phyloP scores from a whole-genome alignment of 2,329 filamentous ascomycete species.

The Cladosporium phlei region DNA sequence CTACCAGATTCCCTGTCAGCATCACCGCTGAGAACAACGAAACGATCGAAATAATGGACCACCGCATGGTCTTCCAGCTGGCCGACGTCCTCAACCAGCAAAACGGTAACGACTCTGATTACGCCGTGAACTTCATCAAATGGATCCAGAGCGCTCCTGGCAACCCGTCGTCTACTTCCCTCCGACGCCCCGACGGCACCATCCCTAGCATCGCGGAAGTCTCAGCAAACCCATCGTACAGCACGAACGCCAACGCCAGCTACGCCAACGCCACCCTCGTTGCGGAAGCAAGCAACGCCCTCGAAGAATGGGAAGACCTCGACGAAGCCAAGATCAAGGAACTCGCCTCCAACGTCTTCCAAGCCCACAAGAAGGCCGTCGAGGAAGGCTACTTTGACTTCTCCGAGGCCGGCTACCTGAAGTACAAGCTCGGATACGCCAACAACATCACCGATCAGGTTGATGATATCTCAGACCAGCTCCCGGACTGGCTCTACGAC shows the following conservation, averaged over 20 bases:
- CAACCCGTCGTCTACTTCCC: conserved; percentile 46
- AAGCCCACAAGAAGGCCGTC: conserved; percentile 51
- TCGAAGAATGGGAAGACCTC: conserved; percentile 35
- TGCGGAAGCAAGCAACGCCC: conserved; percentile 36
- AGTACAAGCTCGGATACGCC: conserved; percentile 52
- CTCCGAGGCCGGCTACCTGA: conserved; percentile 60
- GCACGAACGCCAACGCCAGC: conserved; percentile 21
- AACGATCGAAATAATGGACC: conserved; percentile 57
- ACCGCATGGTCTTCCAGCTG: conserved; percentile 61
- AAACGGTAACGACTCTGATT: conserved; percentile 51
- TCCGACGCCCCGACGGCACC: conserved; percentile 48
- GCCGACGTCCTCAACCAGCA: conserved; percentile 56
- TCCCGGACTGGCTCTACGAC: conserved; percentile 53
- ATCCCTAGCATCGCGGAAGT: conserved; percentile 52
- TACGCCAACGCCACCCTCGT: conserved; percentile 34
- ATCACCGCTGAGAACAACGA: conserved; percentile 48
- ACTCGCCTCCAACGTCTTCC: conserved; percentile 44
- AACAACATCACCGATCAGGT: conserved; percentile 54
- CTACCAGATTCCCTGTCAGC: conserved; percentile 55
- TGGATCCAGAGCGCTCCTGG: conserved; percentile 58
- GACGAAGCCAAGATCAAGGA: conserved; percentile 24
- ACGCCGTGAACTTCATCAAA: conserved; percentile 57
- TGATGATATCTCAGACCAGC: conserved; percentile 40
- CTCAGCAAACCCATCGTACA: conserved; percentile 35
- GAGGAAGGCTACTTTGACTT: conserved; percentile 57